Conservation (phyloP, 768 basidiomycete species). For the Trametes cinnabarina region DNA sequence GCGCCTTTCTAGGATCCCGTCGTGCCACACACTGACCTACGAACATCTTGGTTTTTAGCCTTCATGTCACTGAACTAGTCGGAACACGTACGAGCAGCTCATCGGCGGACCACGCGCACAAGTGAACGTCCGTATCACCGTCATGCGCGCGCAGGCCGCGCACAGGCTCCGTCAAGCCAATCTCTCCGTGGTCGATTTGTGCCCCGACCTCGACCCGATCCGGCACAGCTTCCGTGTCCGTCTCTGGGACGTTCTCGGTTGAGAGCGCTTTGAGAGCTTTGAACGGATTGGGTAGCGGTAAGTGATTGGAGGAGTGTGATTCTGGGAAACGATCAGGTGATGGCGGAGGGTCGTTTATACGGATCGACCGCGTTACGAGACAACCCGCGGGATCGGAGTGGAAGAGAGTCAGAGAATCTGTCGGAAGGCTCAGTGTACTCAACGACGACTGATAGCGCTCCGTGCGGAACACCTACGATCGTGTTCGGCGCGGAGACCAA, state of each 20-base stretch:
- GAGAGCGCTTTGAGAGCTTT: constrained; percentile 52
- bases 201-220: constrained; percentile 36
- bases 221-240: constrained; percentile 17
- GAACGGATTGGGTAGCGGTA: constrained; percentile 65
- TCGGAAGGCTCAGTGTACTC: neutral
- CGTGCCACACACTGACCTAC: constrained; percentile 1
- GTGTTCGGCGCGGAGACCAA: constrained; percentile 44
- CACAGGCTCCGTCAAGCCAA: constrained; percentile 30
- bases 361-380: constrained; percentile 44
- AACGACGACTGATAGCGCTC: neutral
- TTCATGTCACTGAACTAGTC: no score
- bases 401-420: constrained; percentile 41
- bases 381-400: constrained; percentile 43
- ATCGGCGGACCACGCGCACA: constrained; percentile 20
- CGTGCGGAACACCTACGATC: constrained; percentile 41
- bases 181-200: constrained; percentile 33
- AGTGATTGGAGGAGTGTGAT: constrained; percentile 28
- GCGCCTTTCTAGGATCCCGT: neutral
- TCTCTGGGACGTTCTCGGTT: constrained; percentile 42
- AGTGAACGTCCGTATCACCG: constrained; percentile 40
- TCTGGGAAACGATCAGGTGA: constrained; percentile 27
- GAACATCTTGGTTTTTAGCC: no score
- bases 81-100: constrained; percentile 22
- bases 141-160: constrained; percentile 25
- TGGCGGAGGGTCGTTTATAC: constrained; percentile 29